phyloP scores from a whole-genome alignment of 352 stramenopile species.

The Phytophthora vignae region DNA sequence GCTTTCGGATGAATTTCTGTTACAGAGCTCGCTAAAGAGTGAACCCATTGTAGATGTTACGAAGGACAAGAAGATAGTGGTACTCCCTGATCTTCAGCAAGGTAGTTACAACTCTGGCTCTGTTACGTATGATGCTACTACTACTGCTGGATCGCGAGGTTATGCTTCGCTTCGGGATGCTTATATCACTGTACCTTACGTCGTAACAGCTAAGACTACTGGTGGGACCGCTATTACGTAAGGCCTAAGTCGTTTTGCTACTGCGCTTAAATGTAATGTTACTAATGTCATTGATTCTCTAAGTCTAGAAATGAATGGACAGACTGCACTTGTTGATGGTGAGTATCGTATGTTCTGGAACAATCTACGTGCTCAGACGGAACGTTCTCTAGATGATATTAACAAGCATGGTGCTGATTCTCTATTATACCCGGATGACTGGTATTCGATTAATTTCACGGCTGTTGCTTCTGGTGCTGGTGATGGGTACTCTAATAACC shows the following conservation, averaged over 20 bases:
- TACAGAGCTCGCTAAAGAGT: neutral
- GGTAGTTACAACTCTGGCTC: neutral
- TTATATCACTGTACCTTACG: neutral
- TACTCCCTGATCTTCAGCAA: neutral
- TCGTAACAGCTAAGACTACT: neutral
- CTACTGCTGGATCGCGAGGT: neutral
- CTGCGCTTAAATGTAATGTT: neutral
- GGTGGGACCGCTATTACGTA: neutral
- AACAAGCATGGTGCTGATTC: constrained; percentile 2
- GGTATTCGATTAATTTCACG: neutral
- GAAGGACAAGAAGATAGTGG: neutral
- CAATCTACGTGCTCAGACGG: neutral
- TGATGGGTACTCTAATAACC: constrained; percentile 4
- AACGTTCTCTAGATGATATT: neutral
- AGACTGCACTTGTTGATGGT: neutral
- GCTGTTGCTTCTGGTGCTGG: neutral
- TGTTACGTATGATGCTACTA: neutral
- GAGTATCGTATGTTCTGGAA: neutral
- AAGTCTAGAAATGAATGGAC: neutral
- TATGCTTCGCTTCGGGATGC: neutral
- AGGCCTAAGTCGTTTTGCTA: neutral
- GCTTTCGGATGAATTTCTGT: neutral
- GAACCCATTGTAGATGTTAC: neutral
- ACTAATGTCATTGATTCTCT: neutral
- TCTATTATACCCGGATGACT: neutral